These are phyloP conservation scores for Hibiscus mutabilis DNA, from an alignment of 345 rosid species.

Conservation along the genomic window DNA sequence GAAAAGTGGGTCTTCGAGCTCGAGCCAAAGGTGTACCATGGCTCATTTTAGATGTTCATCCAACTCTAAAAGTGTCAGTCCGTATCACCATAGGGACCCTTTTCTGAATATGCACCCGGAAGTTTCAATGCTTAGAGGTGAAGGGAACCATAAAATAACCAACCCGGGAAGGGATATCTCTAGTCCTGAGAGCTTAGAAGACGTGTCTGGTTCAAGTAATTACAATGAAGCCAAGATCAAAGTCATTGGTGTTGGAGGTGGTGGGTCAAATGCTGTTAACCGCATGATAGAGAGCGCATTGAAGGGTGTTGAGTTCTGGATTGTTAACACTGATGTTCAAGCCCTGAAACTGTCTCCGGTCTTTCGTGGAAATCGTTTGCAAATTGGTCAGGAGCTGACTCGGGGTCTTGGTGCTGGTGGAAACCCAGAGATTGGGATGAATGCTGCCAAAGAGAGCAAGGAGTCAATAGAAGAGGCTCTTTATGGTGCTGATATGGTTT, in stretches of 20 bases:
- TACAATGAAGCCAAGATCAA: slow-evolving; percentile 83
- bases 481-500: slow-evolving; percentile 90
- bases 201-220: slow-evolving; percentile 35
- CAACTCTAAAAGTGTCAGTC: slow-evolving; percentile 45
- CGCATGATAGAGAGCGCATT: slow-evolving; percentile 94
- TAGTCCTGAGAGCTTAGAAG: slow-evolving; percentile 40
- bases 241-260: slow-evolving; percentile 96
- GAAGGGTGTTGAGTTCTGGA: slow-evolving; percentile 96
- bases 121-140: slow-evolving; percentile 52
- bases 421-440: slow-evolving; percentile 96
- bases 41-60: slow-evolving; percentile 35
- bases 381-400: slow-evolving; percentile 91
- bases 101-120: slow-evolving; percentile 85
- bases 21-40: slow-evolving; percentile 33
- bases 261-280: slow-evolving; percentile 96
- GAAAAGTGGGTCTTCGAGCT: slow-evolving; percentile 29
- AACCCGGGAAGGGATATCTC: slow-evolving; percentile 45
- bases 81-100: slow-evolving; percentile 58
- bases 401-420: slow-evolving; percentile 99
- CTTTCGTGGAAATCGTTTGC: slow-evolving; percentile 68
- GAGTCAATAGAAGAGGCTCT: slow-evolving; percentile 87
- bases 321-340: slow-evolving; percentile 85
- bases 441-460: slow-evolving; percentile 94
- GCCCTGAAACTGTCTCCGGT: slow-evolving; percentile 95
- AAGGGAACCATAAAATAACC: slow-evolving; percentile 11